Base-by-base conservation (phyloP, 2,329 filamentous ascomycete genomes). In the Aspergillus quadricinctus region DNA sequence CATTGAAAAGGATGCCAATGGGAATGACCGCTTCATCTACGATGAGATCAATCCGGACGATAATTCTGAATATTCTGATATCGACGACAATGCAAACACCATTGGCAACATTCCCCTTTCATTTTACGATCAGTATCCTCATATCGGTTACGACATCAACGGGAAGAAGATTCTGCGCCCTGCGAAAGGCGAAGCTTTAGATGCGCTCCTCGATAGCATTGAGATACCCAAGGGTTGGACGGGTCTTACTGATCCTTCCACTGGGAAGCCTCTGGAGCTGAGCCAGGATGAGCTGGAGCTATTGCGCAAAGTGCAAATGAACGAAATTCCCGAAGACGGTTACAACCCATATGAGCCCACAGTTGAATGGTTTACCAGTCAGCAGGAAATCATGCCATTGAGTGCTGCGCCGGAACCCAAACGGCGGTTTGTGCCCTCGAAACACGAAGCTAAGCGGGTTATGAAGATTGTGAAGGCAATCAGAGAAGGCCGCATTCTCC, bases 101-200 rank as follows among this genome's bases (percentile, higher is more conserved):
- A 97, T 99, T 67, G 95, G 94, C 64, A 82, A 97, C 71, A 99
- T 99, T 58, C 90, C 92, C 4, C 79, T 97, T 50, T 88, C 89
- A 3, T 97, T 96, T 77, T 99, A 99, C 79, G 94, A 99, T 73
- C 89, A 90, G 37, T 99, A 97, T 72, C 94, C 94, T 51, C 94
- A 99, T 72, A 97, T 99, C 71, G 94, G 94, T 57, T 99, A 99
- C 77, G 90, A 97, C 68, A 97, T 99, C 78, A 96, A 99, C 74
- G 94, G 94, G 74, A 97, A 95, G 83, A 95, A 90, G 75, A 96
- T 99, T 62, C 90, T 96, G 87, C 88, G 94, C 52, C 94, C 94
- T 6, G 94, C 95, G 3, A 93, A 92, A 64, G 93, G 93, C 52
- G 89, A 96, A 72, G 94, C 94, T 37, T 79, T 99, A 31, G 94